Evolutionary conservation across 2,329 filamentous ascomycete genomes (phyloP).

Genomic region (Fusarium compactum): DNA sequence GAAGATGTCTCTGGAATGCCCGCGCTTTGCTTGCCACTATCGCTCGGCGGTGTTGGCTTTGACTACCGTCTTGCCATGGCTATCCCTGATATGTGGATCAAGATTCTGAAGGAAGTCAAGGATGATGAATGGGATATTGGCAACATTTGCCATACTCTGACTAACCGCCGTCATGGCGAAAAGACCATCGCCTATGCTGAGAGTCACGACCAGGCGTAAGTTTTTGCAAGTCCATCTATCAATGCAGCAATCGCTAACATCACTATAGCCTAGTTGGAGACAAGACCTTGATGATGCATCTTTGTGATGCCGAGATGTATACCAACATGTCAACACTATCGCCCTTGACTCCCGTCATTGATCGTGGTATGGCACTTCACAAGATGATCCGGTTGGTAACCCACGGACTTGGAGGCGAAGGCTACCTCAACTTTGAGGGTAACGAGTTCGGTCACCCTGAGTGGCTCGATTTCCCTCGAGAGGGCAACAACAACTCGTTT

Average conservation of each 20-base stretch:
- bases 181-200: constrained; percentile 99
- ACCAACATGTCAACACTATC: constrained; percentile 93
- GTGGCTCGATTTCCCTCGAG: constrained; percentile 98
- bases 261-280: constrained; percentile 84
- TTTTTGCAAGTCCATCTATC: constrained; percentile 42
- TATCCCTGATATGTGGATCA: constrained; percentile 99
- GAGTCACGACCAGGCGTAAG: constrained; percentile 96
- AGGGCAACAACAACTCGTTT: constrained; percentile 92
- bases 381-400: constrained; percentile 98
- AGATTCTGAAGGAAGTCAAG: constrained; percentile 92
- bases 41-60: constrained; percentile 92
- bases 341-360: constrained; percentile 87
- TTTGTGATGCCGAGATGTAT: constrained; percentile 97
- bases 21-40: constrained; percentile 87
- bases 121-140: constrained; percentile 94
- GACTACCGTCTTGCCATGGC: constrained; percentile 99
- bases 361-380: constrained; percentile 91
- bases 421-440: constrained; percentile 98
- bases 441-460: constrained; percentile 99
- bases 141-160: constrained; percentile 86
- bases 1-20: constrained; percentile 99
- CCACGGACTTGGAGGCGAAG: constrained; percentile 91
- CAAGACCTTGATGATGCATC: constrained; percentile 97
- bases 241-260: constrained; percentile 41
- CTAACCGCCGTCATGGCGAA: constrained; percentile 92